A percentile compares a stretch with the other conserved stretches of the same genome.
Evolutionary conservation across 208 protist species (phyloP).

Genomic region (Leishmania lainsoni): DNA sequence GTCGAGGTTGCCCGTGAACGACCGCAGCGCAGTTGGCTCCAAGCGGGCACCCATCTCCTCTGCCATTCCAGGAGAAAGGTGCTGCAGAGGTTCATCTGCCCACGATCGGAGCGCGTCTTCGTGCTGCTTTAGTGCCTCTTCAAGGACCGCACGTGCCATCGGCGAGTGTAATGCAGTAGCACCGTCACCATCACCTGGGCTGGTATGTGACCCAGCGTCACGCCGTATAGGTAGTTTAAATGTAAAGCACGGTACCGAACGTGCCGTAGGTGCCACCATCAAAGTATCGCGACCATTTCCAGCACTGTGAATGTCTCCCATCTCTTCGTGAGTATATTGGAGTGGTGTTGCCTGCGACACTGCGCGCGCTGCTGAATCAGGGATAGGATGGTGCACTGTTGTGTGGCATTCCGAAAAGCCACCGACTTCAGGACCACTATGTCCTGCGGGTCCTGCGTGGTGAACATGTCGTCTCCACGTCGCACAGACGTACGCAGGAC

Average conservation of each 20-base stretch:
- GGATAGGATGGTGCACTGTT: not conserved
- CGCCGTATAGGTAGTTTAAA: conserved; percentile 4
- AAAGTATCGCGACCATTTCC: too few species aligned
- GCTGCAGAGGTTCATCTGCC: conserved; percentile 17
- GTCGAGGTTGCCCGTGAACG: not conserved
- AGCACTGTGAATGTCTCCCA: not conserved
- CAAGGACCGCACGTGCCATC: not conserved
- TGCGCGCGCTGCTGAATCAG: not conserved
- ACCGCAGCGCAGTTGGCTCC: not conserved
- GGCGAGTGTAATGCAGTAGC: not conserved
- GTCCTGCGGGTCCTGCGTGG: conserved; percentile 11
- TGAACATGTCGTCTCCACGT: conserved; percentile 18
- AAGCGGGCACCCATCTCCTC: not conserved
- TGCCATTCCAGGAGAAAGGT: not conserved
- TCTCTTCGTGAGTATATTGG: not conserved
- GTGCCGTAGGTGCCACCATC: not conserved
- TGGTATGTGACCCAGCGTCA: not conserved
- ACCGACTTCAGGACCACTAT: conserved; percentile 25
- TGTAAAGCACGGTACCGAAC: conserved; percentile 23
- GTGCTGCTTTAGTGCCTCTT: conserved; percentile 22
- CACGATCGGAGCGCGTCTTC: conserved; percentile 30
- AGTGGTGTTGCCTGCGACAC: not conserved
- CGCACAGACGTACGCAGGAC: too few species aligned
- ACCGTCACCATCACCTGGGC: not conserved
- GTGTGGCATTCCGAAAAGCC: conserved; percentile 8